These are phyloP conservation scores for Penicillium sclerotigenum DNA, from an alignment of 2,329 filamentous ascomycete genomes.

Conservation along the genomic window DNA sequence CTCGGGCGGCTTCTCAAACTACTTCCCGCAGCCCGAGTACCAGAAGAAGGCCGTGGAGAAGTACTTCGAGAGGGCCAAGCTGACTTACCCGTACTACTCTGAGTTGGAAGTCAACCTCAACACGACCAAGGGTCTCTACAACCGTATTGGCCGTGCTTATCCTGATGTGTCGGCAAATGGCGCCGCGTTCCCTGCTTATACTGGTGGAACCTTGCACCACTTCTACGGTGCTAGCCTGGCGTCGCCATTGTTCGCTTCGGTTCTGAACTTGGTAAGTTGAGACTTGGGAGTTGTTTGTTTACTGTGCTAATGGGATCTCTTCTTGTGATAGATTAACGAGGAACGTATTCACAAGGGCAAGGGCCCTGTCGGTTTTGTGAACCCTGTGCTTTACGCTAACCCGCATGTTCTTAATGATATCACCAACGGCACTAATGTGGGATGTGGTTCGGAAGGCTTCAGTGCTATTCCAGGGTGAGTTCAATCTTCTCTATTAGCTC, in stretches of 20 bases:
- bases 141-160: slow-evolving; percentile 48
- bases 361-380: slow-evolving; percentile 51
- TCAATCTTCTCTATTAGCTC: neutral
- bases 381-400: slow-evolving; percentile 44
- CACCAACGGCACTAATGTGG: slow-evolving; percentile 35
- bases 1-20: slow-evolving; percentile 49
- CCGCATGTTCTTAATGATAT: slow-evolving; percentile 43
- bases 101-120: slow-evolving; percentile 35
- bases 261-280: slow-evolving; percentile 28
- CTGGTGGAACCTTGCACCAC: slow-evolving; percentile 16
- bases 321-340: slow-evolving; percentile 45
- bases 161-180: slow-evolving; percentile 51
- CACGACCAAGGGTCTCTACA: slow-evolving; percentile 42
- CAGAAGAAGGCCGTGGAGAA: slow-evolving; percentile 41
- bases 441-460: slow-evolving; percentile 30
- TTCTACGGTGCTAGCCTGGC: slow-evolving; percentile 31
- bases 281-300: neutral
- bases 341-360: slow-evolving; percentile 48
- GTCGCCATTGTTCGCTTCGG: slow-evolving; percentile 30
- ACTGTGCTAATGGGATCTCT: neutral
- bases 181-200: slow-evolving; percentile 30
- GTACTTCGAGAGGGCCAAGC: slow-evolving; percentile 39
- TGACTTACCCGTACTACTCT: slow-evolving; percentile 32
- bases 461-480: slow-evolving; percentile 25
- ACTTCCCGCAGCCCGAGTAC: slow-evolving; percentile 45